Percentiles rank a stretch among this genome's conserved stretches.
Conservation (phyloP, 331 rosid genomes). For the Stylosanthes scabra region DNA sequence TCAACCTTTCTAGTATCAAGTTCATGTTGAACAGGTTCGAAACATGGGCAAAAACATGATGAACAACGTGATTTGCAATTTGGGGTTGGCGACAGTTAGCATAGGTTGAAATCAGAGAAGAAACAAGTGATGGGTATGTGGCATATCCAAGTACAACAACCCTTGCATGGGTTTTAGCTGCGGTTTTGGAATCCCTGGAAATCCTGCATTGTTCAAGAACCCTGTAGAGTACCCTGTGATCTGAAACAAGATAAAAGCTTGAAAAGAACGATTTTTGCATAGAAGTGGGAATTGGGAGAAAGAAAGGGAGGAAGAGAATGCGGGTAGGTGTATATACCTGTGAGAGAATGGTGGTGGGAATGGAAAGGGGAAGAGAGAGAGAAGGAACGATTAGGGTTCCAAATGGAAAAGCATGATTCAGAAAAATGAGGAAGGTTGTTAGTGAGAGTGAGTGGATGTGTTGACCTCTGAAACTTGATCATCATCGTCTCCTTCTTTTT, state of each 20-base stretch:
- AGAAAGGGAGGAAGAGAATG: neutral
- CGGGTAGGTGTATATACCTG: constrained; percentile 27
- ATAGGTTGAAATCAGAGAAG: constrained; percentile 59
- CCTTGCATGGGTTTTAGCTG: constrained; percentile 58
- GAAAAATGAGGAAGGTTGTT: constrained; percentile 16
- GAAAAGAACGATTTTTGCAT: neutral
- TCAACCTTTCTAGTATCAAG: constrained; percentile 46
- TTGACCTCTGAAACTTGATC: constrained; percentile 24
- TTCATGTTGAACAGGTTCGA: constrained; percentile 46
- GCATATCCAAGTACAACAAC: constrained; percentile 55
- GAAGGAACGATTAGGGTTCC: neutral
- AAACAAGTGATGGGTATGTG: constrained; percentile 60
- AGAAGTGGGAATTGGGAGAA: neutral
- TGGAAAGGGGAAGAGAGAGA: constrained; percentile 24
- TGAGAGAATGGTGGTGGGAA: too few relatives aligned
- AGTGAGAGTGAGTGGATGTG: neutral
- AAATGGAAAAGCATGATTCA: neutral
- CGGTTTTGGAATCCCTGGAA: constrained; percentile 46
- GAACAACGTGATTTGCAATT: constrained; percentile 40
- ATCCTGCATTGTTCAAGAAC: constrained; percentile 54
- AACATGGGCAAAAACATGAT: constrained; percentile 31
- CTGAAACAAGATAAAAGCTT: constrained; percentile 31
- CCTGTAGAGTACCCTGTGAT: constrained; percentile 40
- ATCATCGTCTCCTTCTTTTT: neutral
- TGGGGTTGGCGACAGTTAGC: constrained; percentile 36